These are phyloP conservation scores for Pichia cabralensis DNA, from an alignment of 805 yeast species.

Conservation along the genomic window DNA sequence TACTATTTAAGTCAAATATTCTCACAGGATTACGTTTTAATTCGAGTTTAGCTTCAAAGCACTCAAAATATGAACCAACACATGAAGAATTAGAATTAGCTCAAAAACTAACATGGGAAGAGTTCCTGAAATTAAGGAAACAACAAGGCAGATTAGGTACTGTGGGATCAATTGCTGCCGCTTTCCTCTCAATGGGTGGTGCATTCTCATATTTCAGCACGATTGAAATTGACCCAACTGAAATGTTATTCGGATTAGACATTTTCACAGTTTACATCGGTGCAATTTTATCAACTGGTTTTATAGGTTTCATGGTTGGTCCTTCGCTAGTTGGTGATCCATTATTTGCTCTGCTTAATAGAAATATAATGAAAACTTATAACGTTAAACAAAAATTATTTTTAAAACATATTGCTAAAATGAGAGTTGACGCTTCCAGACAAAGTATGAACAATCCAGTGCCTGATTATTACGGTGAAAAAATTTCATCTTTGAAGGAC, in stretches of 20 bases:
- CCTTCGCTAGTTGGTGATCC: conserved; percentile 66
- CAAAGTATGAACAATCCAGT: conserved; percentile 91
- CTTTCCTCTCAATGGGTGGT: conserved; percentile 49
- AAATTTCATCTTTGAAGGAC: conserved; percentile 73
- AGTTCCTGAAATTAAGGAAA: conserved; percentile 67
- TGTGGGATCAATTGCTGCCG: conserved; percentile 58
- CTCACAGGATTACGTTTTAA: conserved; percentile 5
- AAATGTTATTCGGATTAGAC: conserved; percentile 82
- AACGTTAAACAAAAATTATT: conserved; percentile 61
- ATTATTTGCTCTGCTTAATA: conserved; percentile 49
- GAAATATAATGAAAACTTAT: conserved; percentile 36
- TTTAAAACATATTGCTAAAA: conserved; percentile 58
- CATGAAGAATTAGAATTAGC: conserved; percentile 18
- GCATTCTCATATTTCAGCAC: conserved; percentile 75
- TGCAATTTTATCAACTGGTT: conserved; percentile 62
- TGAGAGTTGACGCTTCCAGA: conserved; percentile 86
- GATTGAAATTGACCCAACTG: conserved; percentile 80
- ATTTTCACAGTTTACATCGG: conserved; percentile 75
- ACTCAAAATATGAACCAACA: conserved; percentile 10
- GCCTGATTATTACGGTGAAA: conserved; percentile 98
- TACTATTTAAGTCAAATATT: not conserved
- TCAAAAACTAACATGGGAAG: conserved; percentile 55
- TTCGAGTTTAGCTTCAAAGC: conserved; percentile 5
- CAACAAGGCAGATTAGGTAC: conserved; percentile 63
- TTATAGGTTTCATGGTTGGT: conserved; percentile 72